Conservation (phyloP, 2,329 filamentous ascomycete species). For the Elsinoe arachidis region DNA sequence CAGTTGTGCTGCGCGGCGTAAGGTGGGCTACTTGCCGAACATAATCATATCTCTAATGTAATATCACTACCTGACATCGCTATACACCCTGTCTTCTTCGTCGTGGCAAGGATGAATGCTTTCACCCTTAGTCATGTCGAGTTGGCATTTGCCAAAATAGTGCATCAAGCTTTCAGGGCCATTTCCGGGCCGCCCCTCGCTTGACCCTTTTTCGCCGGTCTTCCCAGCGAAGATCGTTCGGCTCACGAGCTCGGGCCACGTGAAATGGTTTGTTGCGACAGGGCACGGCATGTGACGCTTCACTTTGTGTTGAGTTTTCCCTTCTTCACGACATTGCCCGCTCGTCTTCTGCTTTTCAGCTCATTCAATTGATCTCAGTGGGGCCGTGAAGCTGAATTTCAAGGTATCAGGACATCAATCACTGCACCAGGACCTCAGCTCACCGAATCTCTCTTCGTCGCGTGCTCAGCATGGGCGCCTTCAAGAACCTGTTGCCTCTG, state of each 20-base stretch:
- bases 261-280: not conserved
- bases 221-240: not conserved
- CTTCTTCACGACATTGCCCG: not conserved
- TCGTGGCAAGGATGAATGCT: not conserved
- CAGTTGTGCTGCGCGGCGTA: not conserved
- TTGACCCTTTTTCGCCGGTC: not conserved
- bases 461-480: slow-evolving; percentile 28
- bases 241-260: not conserved
- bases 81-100: not conserved
- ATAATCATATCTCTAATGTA: slow-evolving; percentile 1
- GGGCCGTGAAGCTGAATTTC: no score
- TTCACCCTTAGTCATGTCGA: not conserved
- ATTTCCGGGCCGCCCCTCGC: not conserved
- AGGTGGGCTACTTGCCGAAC: no score
- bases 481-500: slow-evolving; percentile 54
- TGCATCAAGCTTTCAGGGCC: not conserved
- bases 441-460: not conserved
- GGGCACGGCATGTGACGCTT: not conserved
- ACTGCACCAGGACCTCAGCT: not conserved
- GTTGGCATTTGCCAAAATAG: slow-evolving; percentile 2
- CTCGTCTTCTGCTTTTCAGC: no score
- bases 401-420: no score
- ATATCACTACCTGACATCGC: not conserved
- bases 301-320: not conserved
- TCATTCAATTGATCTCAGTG: no score